A percentile compares a stretch with the other conserved stretches of the same genome.
These are phyloP conservation scores for Lotus japonicus DNA, from an alignment of 306 rosid genomes.

Conservation along the genomic window DNA sequence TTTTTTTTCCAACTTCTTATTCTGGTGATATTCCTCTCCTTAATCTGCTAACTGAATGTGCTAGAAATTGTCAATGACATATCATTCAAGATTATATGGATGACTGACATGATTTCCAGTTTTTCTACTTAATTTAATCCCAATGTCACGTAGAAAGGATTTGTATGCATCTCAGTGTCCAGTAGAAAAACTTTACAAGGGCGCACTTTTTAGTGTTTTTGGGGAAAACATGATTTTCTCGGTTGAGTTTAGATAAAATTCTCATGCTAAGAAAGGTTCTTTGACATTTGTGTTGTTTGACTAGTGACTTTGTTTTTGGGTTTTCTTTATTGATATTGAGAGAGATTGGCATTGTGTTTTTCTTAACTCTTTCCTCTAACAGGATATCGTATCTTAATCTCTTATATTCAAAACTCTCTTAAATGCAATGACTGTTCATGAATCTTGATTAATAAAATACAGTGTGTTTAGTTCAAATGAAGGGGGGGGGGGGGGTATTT, in stretches of 20 bases:
- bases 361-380: not conserved
- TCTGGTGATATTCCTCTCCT: not conserved
- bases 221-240: not conserved
- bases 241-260: not conserved
- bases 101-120: not conserved
- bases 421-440: too few species aligned
- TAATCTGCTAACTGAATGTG: not conserved
- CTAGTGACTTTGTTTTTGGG: not conserved
- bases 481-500: too few species aligned
- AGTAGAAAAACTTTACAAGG: not conserved
- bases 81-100: not conserved
- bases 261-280: not conserved
- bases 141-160: not conserved
- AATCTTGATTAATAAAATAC: too few species aligned
- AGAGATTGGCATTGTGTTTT: not conserved
- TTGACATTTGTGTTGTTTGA: not conserved
- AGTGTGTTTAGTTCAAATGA: too few species aligned
- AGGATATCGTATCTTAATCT: too few species aligned
- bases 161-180: slow-evolving; percentile 4
- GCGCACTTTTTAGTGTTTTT: not conserved
- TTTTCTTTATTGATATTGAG: not conserved
- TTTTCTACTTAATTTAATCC: not conserved
- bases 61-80: not conserved
- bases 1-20: not conserved
- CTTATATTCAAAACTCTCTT: too few species aligned